Evolutionary conservation across 495 filamentous ascomycete genomes (phyloP), one percentile per base, ranked within the genome.

Genomic region (Aspergillus sparsus): DNA sequence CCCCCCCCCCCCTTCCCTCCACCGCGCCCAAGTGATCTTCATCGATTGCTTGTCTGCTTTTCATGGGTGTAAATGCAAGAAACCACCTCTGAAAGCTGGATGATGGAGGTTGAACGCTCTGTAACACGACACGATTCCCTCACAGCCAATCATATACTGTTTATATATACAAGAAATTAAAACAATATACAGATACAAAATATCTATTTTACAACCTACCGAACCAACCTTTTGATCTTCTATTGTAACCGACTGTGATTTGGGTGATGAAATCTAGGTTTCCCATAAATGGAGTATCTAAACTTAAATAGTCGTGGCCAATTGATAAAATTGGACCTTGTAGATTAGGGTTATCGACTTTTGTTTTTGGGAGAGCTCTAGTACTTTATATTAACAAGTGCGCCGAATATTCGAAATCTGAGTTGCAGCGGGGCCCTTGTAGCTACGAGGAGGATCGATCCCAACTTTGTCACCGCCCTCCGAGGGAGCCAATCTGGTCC

Each of bases 391-490:
- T n/a, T n/a, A n/a, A n/a, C n/a, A 27, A 27, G 3, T 27, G 3
- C 3, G 21, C 21, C 3, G 21, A 27, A 27, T 1, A 27, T 27
- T 27, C 21, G 21, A 27, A 27, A 27, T 27, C 21, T 1, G 21
- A 3, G 1, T 27, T 3, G 15, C 44, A 42, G 11, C 6, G 39
- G 15, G 41, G 33, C 39, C 55, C 13, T 53, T 16, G 4, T n/a
- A n/a, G 41, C 37, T 27, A 18, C 34, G 32, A n/a, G 12, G 61
- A 13, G 41, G 33, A 49, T 49, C 53, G 55, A 54, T 55, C 55
- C 55, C 45, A 56, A 8, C 70, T 77, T 15, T 61, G 60, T 66
- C 70, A 60, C 70, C 71, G 62, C 68, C 69, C 53, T 66, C 56
- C 45, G 16, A 55, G 49, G 41, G 35, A 60, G 47, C 42, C 54